Conservation (phyloP, 352 stramenopile genomes). For the Elongisporangium prolatum region DNA sequence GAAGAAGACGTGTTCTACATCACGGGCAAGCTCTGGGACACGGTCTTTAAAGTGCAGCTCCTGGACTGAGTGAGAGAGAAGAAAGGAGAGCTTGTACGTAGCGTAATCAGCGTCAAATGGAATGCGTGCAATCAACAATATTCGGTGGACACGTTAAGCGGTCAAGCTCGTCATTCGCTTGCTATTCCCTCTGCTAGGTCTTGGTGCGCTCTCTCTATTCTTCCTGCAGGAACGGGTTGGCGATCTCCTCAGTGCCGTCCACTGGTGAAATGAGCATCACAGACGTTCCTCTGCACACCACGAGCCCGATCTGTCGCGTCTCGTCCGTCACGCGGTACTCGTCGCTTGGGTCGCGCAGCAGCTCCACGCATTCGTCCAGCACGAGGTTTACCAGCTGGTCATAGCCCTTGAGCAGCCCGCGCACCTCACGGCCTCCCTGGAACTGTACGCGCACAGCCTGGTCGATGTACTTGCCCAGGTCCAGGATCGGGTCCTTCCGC, state of each 20-base stretch:
- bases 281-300: constrained; percentile 92
- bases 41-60: constrained; percentile 87
- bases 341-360: constrained; percentile 91
- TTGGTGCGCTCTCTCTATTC: constrained; percentile 25
- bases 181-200: neutral
- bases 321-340: constrained; percentile 86
- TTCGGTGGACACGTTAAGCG: neutral
- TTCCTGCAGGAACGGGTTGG: constrained; percentile 89
- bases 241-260: constrained; percentile 89
- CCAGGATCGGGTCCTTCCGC: constrained; percentile 88
- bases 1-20: constrained; percentile 90
- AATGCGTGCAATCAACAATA: neutral
- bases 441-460: constrained; percentile 94
- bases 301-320: constrained; percentile 90
- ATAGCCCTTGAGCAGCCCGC: constrained; percentile 93
- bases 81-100: neutral
- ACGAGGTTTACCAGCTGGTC: constrained; percentile 97
- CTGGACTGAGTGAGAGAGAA: constrained; percentile 16
- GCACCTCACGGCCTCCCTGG: constrained; percentile 89
- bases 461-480: constrained; percentile 94
- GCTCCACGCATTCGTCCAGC: constrained; percentile 95
- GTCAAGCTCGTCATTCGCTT: too few relatives aligned
- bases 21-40: constrained; percentile 91
- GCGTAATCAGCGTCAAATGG: neutral
- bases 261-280: constrained; percentile 91